Evolutionary conservation across 352 stramenopile genomes (phyloP).

Genomic region (Nothophytophthora sp.): DNA sequence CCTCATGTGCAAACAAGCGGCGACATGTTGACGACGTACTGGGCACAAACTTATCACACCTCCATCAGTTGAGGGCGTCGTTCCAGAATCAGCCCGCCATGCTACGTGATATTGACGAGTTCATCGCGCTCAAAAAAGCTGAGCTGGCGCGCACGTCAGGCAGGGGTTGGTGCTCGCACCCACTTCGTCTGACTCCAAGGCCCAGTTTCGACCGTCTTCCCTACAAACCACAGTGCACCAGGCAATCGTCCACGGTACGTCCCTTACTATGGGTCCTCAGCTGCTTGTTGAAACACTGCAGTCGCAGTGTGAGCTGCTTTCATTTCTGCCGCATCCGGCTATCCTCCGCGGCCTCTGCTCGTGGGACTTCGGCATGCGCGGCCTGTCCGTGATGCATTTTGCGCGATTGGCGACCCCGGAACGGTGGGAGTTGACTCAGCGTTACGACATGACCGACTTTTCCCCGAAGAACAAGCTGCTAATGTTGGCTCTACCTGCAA

Average conservation of each 20-base stretch:
- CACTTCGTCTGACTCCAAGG: no score
- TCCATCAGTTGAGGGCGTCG: no score
- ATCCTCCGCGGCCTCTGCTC: constrained; percentile 5
- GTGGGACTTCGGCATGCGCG: constrained; percentile 13
- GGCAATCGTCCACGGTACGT: not conserved
- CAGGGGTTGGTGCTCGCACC: no score
- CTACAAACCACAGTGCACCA: no score
- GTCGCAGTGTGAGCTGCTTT: constrained; percentile 9
- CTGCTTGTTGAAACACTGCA: constrained; percentile 9
- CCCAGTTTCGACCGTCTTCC: not conserved
- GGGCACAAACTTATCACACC: no score
- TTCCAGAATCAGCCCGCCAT: no score
- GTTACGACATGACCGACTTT: constrained; percentile 14
- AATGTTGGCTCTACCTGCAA: not conserved
- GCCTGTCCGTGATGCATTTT: constrained; percentile 7
- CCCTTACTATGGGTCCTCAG: not conserved
- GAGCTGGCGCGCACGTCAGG: no score
- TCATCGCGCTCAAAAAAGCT: no score
- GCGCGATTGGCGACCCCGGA: not conserved
- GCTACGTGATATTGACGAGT: no score
- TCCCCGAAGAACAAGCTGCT: constrained; percentile 10
- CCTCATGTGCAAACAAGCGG: no score
- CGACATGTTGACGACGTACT: no score
- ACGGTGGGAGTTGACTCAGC: not conserved
- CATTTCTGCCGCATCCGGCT: constrained; percentile 23